Base-by-base conservation (phyloP, 108 stramenopile species). In the Cyclotella sp. region DNA sequence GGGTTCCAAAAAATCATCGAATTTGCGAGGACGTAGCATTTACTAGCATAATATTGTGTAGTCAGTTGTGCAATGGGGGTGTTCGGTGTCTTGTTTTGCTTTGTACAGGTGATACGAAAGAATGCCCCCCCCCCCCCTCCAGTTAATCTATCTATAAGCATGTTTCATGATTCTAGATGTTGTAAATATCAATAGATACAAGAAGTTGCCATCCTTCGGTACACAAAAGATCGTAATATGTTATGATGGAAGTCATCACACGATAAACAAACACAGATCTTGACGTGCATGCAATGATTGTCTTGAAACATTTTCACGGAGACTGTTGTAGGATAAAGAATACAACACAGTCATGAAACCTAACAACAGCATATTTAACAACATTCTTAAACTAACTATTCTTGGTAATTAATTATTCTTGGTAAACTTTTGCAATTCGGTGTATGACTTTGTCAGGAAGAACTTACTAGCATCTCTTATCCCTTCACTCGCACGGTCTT, bases 401-500 rank as follows among this genome's bases (percentile, higher is more conserved):
- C 11, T 57, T 54, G 0, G 61, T 63, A 30, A 44, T n/a, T n/a
- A n/a, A 49, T 49, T n/a, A 9, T 67, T 52, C 11, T 57, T 54
- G 0, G 61, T 63, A 30, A 44, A 72, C 6, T 19, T 76, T 39
- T 75, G 51, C 70, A 84, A 68, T 39, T 79, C 74, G 13, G 18
- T 14, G 40, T 79, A 84, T 14, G 78, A 75, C 30, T 76, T 60
- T 19, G 66, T 19, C 72, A 90, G 24, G 76, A 89, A 94, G 10
- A 63, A 42, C 18, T 85, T 64, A 43, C 87, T 86, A 3, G 93
- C 93, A 46, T 74, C 82, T 27, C 62, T 53, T 12, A 95, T 86
- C 53, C 68, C 68, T 15, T 45, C 30, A 39, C 83, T 68, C 12
- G 93, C 88, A 12, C 52, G 66, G 18, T 79, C 44, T 59, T 90